These are phyloP conservation scores for Colletotrichum liaoningense DNA, from an alignment of 2,329 filamentous ascomycete species.

Conservation along the genomic window DNA sequence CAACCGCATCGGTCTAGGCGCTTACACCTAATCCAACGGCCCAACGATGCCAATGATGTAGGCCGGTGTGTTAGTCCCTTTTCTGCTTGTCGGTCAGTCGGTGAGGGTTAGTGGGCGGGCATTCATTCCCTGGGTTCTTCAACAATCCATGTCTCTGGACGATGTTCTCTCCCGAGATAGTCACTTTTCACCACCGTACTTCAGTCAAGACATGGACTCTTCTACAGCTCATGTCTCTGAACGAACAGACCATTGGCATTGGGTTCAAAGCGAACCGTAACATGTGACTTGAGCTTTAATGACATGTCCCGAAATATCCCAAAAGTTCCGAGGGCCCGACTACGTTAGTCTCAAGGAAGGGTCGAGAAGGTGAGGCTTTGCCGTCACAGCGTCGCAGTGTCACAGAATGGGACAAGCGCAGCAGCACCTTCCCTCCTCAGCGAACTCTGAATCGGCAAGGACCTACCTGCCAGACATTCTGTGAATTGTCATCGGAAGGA, in stretches of 20 bases:
- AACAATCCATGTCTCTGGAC: conserved; percentile 3
- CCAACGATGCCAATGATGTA: neutral
- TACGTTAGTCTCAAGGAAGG: conserved; percentile 5
- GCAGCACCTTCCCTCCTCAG: conserved; percentile 3
- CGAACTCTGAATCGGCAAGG: conserved; percentile 8
- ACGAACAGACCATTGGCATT: no score
- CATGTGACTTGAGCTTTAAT: conserved; percentile 4
- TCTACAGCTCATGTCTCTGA: no score
- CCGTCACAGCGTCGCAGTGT: conserved; percentile 34
- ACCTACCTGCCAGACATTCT: neutral
- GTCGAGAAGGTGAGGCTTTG: conserved; percentile 26
- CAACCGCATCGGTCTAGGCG: conserved; percentile 11
- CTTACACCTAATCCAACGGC: neutral
- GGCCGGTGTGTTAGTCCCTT: neutral
- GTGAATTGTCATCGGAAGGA: neutral
- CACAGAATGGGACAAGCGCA: conserved; percentile 31
- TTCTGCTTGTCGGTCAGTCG: neutral
- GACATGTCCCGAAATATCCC: conserved; percentile 31
- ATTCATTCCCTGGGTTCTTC: neutral
- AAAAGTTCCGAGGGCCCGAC: neutral
- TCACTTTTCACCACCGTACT: neutral
- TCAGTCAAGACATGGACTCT: neutral
- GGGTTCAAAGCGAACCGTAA: neutral
- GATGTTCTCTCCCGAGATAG: neutral
- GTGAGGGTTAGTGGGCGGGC: neutral